phyloP scores from a whole-genome alignment of 1,139 yeast species.

The Debaryomyces nepalensis region DNA sequence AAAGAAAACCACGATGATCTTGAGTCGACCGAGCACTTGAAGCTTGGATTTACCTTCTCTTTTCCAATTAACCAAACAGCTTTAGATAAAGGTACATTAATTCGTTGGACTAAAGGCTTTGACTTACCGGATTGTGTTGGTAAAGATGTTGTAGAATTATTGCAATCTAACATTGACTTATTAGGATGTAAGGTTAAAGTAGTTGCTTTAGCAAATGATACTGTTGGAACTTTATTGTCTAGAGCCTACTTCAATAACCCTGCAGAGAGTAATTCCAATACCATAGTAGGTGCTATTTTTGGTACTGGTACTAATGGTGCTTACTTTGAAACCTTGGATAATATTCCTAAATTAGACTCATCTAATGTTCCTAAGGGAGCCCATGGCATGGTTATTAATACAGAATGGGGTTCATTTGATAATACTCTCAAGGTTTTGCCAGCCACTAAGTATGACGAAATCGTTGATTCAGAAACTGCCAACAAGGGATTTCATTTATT shows the following conservation, averaged over 20 bases:
- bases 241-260: slow-evolving; percentile 77
- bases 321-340: slow-evolving; percentile 72
- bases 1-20: slow-evolving; percentile 61
- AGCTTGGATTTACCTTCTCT: slow-evolving; percentile 89
- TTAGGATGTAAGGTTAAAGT: slow-evolving; percentile 68
- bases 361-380: slow-evolving; percentile 50
- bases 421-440: slow-evolving; percentile 76
- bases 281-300: slow-evolving; percentile 85
- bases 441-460: slow-evolving; percentile 70
- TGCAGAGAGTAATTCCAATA: slow-evolving; percentile 62
- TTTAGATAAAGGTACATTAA: slow-evolving; percentile 72
- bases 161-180: slow-evolving; percentile 69
- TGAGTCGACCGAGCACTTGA: slow-evolving; percentile 42
- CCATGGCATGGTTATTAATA: slow-evolving; percentile 84
- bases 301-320: slow-evolving; percentile 99
- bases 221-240: slow-evolving; percentile 89
- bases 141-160: slow-evolving; percentile 72
- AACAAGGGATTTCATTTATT: slow-evolving; percentile 87
- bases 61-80: slow-evolving; percentile 91
- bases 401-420: slow-evolving; percentile 98
- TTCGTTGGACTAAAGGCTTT: slow-evolving; percentile 96
- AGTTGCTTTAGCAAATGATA: slow-evolving; percentile 91
- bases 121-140: slow-evolving; percentile 84
- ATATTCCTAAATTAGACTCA: slow-evolving; percentile 67
- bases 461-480: slow-evolving; percentile 73